Base-by-base conservation (phyloP, 768 basidiomycete species). In the Punctularia strigosozonata region DNA sequence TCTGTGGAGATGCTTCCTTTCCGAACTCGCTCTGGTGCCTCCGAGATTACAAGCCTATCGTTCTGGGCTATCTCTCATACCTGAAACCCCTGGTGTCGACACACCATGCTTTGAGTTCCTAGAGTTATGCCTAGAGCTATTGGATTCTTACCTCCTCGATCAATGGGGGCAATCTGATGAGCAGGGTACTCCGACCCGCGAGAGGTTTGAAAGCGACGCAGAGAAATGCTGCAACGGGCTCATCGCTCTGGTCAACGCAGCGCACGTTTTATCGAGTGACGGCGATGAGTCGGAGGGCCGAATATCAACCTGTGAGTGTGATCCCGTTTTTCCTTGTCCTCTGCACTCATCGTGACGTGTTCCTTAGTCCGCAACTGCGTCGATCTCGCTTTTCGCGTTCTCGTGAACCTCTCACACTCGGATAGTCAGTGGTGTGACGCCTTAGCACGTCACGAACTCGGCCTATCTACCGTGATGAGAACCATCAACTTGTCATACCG, bases 391-490 rank as follows among this genome's bases (percentile, higher is more conserved):
- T 63, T 87, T 4, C 75, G 82, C 1, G 71, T 83, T 10, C 69
- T 86, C 25, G 75, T 87, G 40, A 80, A 73, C 36, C 58, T 86
- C 6, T 83, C 81, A 0, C 81, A 86, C 47, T 67, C 68, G 18
- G 69, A 77, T 47, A 53, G 58, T 18, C 46, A 47, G 8, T 87
- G 83, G 81, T 71, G 70, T 25, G 45, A 50, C 22, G 65, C 63
- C 30, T 57, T 81, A n/a, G 48, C 74, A 3, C 56, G 64, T 10
- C 61, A 69, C n/a, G 57, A 65, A 2, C 56, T 55, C 36, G 62
- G 69, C 5, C 52, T 81, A 20, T 56, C 65, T 2, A 67, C 69
- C 15, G 47, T 76, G 14, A 42, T 77, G 44, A 58, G 72, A 28
- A 54, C 71, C 7, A 65, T 77, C 25, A 50, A 67, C 36, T 56